phyloP scores from a whole-genome alignment of 306 rosid species.

The Amphicarpaea edgeworthii region DNA sequence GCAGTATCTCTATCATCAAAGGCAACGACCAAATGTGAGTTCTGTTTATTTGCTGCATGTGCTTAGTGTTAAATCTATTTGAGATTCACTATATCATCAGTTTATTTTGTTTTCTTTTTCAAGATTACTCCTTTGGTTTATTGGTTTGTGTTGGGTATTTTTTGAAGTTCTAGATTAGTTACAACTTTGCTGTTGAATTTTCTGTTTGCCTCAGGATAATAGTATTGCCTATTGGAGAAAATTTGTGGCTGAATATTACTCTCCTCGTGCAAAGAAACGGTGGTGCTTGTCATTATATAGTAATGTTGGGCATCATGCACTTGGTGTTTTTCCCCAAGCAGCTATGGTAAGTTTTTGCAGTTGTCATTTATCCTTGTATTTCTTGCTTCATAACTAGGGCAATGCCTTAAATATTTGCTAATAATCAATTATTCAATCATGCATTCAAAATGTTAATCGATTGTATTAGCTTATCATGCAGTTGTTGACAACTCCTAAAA shows the following conservation, averaged over 20 bases:
- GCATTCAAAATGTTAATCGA: conserved; percentile 7
- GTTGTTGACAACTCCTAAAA: not conserved
- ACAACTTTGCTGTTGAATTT: conserved; percentile 22
- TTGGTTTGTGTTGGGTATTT: not conserved
- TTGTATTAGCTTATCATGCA: not conserved
- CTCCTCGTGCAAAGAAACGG: conserved; percentile 93
- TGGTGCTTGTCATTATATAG: conserved; percentile 95
- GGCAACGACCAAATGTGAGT: conserved; percentile 85
- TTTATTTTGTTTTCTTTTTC: not conserved
- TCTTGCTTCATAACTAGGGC: not conserved
- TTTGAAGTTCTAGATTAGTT: conserved; percentile 7
- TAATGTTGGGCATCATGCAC: conserved; percentile 87
- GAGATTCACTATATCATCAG: conserved; percentile 12
- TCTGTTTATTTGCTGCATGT: conserved; percentile 29
- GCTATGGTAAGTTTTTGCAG: conserved; percentile 69
- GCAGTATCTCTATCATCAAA: conserved; percentile 96
- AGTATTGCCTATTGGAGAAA: conserved; percentile 98
- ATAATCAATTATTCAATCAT: not conserved
- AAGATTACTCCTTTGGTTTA: not conserved
- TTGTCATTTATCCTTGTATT: conserved; percentile 22
- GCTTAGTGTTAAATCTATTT: not conserved
- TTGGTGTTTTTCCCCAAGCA: conserved; percentile 96
- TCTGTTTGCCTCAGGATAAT: conserved; percentile 71
- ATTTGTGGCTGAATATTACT: conserved; percentile 93
- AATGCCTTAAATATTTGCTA: not conserved